Evolutionary conservation across 2,329 filamentous ascomycete genomes (phyloP).

Genomic region (Diaporthe vaccinii): DNA sequence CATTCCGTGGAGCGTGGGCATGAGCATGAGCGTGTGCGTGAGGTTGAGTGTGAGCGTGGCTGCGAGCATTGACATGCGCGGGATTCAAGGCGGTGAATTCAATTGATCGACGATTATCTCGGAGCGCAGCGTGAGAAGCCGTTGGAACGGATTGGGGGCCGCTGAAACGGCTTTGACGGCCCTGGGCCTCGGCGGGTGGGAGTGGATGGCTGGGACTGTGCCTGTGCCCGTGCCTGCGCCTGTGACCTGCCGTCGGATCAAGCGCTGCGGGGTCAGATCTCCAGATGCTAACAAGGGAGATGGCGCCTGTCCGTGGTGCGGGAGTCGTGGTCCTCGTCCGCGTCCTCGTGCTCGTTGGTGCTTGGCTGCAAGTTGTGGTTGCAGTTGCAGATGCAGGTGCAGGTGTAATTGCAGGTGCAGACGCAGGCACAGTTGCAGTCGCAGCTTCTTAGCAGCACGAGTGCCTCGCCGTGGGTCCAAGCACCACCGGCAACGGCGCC

Average conservation of each 20-base stretch:
- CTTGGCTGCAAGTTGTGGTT: constrained; percentile 15
- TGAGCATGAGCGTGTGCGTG: constrained; percentile 23
- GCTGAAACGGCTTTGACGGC: constrained; percentile 60
- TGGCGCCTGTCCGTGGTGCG: constrained; percentile 10
- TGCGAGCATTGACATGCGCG: constrained; percentile 8
- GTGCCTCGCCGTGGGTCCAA: constrained; percentile 21
- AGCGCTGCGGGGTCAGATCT: constrained; percentile 20
- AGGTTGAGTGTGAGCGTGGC: not conserved
- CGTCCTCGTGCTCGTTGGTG: constrained; percentile 11
- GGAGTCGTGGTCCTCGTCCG: not conserved
- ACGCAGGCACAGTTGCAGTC: not conserved
- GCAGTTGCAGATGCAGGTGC: constrained; percentile 14
- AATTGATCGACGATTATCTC: constrained; percentile 42
- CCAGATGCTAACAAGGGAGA: not conserved
- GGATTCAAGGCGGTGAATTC: constrained; percentile 37
- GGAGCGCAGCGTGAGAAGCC: constrained; percentile 59
- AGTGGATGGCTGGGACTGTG: constrained; percentile 13
- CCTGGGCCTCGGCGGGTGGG: constrained; percentile 35
- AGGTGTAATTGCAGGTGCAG: constrained; percentile 1
- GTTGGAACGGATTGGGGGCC: constrained; percentile 59
- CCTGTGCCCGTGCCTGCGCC: not conserved
- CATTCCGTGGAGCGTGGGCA: constrained; percentile 22
- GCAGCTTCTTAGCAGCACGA: constrained; percentile 24
- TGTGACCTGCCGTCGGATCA: constrained; percentile 24
- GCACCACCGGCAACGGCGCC: constrained; percentile 18